Evolutionary conservation across 1,284 basidiomycete species (phyloP), one percentile per base, ranked within the genome.

Genomic region (Cryptococcus sp.): DNA sequence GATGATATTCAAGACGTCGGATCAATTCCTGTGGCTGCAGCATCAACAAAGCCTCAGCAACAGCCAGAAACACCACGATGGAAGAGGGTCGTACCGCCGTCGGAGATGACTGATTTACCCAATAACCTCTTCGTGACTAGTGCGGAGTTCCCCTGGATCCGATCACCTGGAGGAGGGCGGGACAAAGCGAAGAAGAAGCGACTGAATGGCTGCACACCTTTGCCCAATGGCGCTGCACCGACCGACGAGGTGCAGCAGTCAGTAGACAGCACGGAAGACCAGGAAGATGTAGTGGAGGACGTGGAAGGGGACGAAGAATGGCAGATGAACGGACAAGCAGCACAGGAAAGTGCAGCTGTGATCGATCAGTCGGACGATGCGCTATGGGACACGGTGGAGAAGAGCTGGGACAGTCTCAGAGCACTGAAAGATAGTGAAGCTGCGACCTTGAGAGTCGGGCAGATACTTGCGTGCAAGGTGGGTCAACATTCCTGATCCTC

Each of bases 41-140:
- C n/a, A 6, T 8, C 5, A 4, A 45, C 25, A 39, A 20, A n/a
- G 4, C 17, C 40, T 19, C 39, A 19, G 5, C 50, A 35, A 48
- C 50, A 23, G 19, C 45, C 20, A 7, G 52, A 47, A 25, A 41
- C 46, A 19, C 27, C 50, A 6, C 52, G 48, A 19, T 38, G 51
- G 35, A 27, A 27, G 5, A 23, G 55, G 13, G 57, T 74, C 22
- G 50, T 68, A 0, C 66, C 72, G 0, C 72, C 73, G 0, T 70
- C 66, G 7, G 68, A 72, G 46, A 57, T 50, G 48, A 53, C 45
- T 0, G 50, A 53, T 17, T 52, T 78, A 16, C 76, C 76, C 3
- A 57, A 47, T 25, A 76, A 78, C 50, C 64, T 78, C 15, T 73
- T 73, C 43, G 70, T 78, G 17, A 72, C 75, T 11, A 58, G 62